phyloP scores from a whole-genome alignment of 352 stramenopile genomes.

The Pythium diclinum region DNA sequence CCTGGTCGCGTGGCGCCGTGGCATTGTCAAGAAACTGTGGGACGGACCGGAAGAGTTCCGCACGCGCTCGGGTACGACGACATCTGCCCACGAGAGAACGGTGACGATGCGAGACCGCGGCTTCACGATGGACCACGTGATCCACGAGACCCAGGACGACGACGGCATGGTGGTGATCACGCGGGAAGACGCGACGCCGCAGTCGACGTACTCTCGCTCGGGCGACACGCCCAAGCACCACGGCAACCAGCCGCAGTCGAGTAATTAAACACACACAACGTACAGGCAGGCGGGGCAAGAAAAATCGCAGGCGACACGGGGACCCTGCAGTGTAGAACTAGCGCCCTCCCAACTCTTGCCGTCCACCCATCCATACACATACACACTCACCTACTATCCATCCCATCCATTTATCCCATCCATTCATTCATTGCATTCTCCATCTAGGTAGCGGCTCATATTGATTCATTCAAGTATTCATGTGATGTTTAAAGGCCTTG shows the following conservation, averaged over 20 bases:
- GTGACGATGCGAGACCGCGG: constrained; percentile 16
- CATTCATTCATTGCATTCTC: too few relatives aligned
- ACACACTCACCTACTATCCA: too few relatives aligned
- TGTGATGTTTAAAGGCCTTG: constrained; percentile 50
- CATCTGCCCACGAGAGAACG: constrained; percentile 5
- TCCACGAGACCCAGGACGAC: constrained; percentile 10
- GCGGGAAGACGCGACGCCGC: constrained; percentile 14
- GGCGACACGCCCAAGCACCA: constrained; percentile 19
- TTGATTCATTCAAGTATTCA: not conserved
- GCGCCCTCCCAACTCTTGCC: constrained; percentile 4
- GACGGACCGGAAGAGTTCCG: constrained; percentile 61
- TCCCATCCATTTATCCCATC: too few relatives aligned
- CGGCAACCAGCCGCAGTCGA: constrained; percentile 5
- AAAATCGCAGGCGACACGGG: constrained; percentile 3
- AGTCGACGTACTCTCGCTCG: constrained; percentile 21
- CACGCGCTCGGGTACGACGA: not conserved
- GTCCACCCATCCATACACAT: not conserved
- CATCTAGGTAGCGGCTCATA: not conserved
- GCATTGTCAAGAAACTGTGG: constrained; percentile 89
- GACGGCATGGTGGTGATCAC: constrained; percentile 20
- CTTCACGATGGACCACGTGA: constrained; percentile 24
- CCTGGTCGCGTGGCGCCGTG: constrained; percentile 69
- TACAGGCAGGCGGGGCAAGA: not conserved
- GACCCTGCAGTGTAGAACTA: not conserved
- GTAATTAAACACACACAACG: not conserved